phyloP scores from a whole-genome alignment of 192 early-diverging fungal genomes.

The Backusella australiensis region DNA sequence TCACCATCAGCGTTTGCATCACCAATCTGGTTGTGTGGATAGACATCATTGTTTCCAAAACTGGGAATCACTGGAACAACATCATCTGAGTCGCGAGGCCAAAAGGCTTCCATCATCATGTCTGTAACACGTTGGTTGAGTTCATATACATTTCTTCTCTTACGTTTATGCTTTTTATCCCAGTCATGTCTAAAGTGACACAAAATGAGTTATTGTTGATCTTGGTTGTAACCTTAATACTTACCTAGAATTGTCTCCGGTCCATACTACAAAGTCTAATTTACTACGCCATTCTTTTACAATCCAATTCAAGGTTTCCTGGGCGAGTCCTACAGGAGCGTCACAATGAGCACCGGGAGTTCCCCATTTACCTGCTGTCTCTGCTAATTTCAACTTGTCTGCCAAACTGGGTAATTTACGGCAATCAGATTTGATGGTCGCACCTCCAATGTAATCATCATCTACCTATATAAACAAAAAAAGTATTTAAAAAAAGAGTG shows the following conservation, averaged over 20 bases:
- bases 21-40: conserved; percentile 55
- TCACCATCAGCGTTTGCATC: conserved; percentile 9
- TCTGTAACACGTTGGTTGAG: conserved; percentile 44
- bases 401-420: conserved; percentile 31
- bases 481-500: neutral
- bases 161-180: conserved; percentile 54
- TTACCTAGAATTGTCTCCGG: conserved; percentile 66
- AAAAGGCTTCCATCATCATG: conserved; percentile 44
- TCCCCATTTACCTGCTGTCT: conserved; percentile 49
- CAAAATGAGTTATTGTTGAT: neutral
- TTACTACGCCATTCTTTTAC: conserved; percentile 31
- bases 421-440: conserved; percentile 56
- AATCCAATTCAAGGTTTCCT: conserved; percentile 58
- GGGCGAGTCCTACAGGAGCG: conserved; percentile 49
- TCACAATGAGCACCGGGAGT: conserved; percentile 59
- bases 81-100: neutral
- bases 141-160: conserved; percentile 50
- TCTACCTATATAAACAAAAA: conserved; percentile 15
- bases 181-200: conserved; percentile 50
- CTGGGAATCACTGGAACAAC: conserved; percentile 46
- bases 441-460: conserved; percentile 45
- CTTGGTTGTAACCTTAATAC: neutral
- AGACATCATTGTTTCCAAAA: conserved; percentile 70
- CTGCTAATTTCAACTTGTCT: conserved; percentile 19
- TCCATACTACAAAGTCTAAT: conserved; percentile 73